phyloP scores from a whole-genome alignment of 2,329 filamentous ascomycete species.

The Penicillium sp. region DNA sequence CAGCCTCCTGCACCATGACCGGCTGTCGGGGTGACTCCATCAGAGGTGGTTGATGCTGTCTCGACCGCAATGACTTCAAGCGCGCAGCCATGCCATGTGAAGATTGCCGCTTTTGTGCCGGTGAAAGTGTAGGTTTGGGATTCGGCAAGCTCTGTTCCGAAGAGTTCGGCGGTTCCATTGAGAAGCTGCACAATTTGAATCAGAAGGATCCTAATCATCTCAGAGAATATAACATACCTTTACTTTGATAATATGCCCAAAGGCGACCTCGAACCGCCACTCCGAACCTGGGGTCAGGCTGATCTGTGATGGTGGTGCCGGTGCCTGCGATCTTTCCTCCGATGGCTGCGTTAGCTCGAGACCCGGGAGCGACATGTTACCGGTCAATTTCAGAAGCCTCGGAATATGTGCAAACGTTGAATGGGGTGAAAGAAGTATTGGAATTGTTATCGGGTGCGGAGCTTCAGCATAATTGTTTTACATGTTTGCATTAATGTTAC shows the following conservation, averaged over 20 bases:
- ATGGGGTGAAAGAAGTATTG: neutral
- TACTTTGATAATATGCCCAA: slow-evolving; percentile 53
- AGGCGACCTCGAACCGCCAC: slow-evolving; percentile 75
- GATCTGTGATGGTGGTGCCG: slow-evolving; percentile 47
- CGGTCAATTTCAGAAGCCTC: slow-evolving; percentile 8
- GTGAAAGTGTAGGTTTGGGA: slow-evolving; percentile 78
- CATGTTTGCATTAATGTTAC: neutral
- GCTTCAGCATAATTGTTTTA: slow-evolving; percentile 2
- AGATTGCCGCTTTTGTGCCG: slow-evolving; percentile 81
- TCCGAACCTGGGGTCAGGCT: slow-evolving; percentile 66
- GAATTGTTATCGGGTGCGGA: slow-evolving; percentile 4
- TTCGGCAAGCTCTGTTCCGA: slow-evolving; percentile 87
- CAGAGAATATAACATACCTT: slow-evolving; percentile 43
- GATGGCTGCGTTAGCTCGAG: slow-evolving; percentile 66
- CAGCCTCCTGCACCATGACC: slow-evolving; percentile 58
- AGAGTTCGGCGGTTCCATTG: slow-evolving; percentile 84
- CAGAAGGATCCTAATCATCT: neutral
- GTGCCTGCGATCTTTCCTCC: slow-evolving; percentile 46
- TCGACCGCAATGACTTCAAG: slow-evolving; percentile 71
- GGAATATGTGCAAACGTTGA: neutral
- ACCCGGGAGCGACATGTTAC: slow-evolving; percentile 70
- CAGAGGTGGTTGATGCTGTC: slow-evolving; percentile 42
- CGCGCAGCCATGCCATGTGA: slow-evolving; percentile 87
- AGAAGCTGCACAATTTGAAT: slow-evolving; percentile 55
- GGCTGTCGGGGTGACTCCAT: slow-evolving; percentile 30